Percentiles rank a stretch among this genome's conserved stretches.
Conservation (phyloP, 805 yeast genomes). For the Hanseniaspora vineae region DNA sequence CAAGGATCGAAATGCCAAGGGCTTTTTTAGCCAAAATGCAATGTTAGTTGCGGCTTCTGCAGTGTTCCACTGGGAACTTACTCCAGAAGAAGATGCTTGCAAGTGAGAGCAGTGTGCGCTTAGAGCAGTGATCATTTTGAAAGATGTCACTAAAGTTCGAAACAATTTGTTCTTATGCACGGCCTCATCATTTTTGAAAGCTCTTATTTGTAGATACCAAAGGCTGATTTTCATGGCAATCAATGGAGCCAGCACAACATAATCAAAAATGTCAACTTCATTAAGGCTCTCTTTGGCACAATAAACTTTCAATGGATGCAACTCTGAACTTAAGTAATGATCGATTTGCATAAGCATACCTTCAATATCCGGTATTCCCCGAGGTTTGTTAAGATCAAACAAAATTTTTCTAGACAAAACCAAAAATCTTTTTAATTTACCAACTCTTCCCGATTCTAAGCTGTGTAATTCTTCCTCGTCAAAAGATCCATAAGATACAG, state of each 20-base stretch:
- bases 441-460: slow-evolving; percentile 4
- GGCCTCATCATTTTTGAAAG: not conserved
- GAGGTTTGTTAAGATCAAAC: slow-evolving; percentile 3
- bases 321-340: slow-evolving; percentile 2
- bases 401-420: slow-evolving; percentile 4
- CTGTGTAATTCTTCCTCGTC: slow-evolving; percentile 1
- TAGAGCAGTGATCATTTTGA: too few relatives aligned
- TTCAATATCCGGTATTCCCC: slow-evolving; percentile 5
- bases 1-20: not conserved
- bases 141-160: too few relatives aligned
- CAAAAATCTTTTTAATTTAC: slow-evolving; percentile 3
- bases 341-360: slow-evolving; percentile 3
- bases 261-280: slow-evolving; percentile 4
- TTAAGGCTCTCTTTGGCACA: slow-evolving; percentile 1
- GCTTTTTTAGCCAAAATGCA: not conserved
- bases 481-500: slow-evolving; percentile 5
- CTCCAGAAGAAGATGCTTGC: not conserved
- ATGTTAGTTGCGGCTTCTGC: not conserved
- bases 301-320: slow-evolving; percentile 1
- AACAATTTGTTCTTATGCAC: too few relatives aligned
- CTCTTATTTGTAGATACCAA: not conserved
- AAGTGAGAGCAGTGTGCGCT: not conserved
- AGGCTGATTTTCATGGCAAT: slow-evolving; percentile 1
- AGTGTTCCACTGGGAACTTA: not conserved
- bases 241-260: slow-evolving; percentile 1